Percentiles rank a stretch among this genome's conserved stretches.
Conservation (phyloP, 768 basidiomycete genomes). For the Leucogyrophana mollusca region DNA sequence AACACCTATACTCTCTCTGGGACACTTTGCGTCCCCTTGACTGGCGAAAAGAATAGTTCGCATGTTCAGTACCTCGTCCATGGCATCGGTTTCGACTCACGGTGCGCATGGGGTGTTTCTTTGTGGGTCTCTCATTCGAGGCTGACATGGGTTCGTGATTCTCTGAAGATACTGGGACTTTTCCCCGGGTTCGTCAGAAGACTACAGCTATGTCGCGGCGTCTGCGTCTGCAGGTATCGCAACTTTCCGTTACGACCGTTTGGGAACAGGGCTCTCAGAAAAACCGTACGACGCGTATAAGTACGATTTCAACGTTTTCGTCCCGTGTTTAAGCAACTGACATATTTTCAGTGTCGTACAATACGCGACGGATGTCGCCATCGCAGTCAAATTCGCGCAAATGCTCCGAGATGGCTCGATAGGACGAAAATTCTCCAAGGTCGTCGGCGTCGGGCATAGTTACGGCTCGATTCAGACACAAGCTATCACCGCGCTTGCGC, state of each 20-base stretch:
- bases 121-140: neutral
- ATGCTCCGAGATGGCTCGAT: slow-evolving; percentile 8
- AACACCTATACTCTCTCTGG: slow-evolving; percentile 13
- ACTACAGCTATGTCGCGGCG: slow-evolving; percentile 11
- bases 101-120: neutral
- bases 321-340: no score
- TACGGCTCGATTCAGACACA: slow-evolving; percentile 11
- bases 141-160: no score
- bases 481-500: slow-evolving; percentile 6
- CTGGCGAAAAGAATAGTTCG: slow-evolving; percentile 5
- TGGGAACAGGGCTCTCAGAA: slow-evolving; percentile 13
- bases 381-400: slow-evolving; percentile 4
- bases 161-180: slow-evolving; percentile 8
- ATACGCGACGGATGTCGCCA: slow-evolving; percentile 9
- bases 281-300: slow-evolving; percentile 9
- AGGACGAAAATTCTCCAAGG: slow-evolving; percentile 24
- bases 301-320: no score
- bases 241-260: slow-evolving; percentile 14
- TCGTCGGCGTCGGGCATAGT: slow-evolving; percentile 34
- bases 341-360: slow-evolving; percentile 6
- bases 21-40: slow-evolving; percentile 13
- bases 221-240: slow-evolving; percentile 9
- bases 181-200: neutral
- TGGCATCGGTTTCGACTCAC: slow-evolving; percentile 11
- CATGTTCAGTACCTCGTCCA: slow-evolving; percentile 12